Conservation (phyloP, 1,284 basidiomycete genomes). For the Neolentinus lepideus region DNA sequence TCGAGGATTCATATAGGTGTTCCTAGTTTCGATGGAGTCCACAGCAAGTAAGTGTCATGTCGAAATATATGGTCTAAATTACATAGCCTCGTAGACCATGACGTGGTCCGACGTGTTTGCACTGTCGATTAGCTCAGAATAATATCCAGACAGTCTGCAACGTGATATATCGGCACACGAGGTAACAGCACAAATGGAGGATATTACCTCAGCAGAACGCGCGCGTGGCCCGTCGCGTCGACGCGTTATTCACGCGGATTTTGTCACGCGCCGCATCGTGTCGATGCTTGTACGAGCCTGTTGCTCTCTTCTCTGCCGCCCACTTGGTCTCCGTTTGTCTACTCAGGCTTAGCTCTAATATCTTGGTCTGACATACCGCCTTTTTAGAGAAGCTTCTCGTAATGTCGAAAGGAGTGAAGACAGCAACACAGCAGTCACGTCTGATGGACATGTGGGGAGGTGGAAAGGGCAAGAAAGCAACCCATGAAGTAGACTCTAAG, state of each 20-base stretch:
- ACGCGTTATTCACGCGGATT: constrained; percentile 8
- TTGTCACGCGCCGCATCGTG: constrained; percentile 10
- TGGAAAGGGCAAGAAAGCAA: constrained; percentile 30
- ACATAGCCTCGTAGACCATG: not conserved
- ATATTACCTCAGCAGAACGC: no score
- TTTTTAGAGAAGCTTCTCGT: constrained; percentile 59
- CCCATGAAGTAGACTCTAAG: constrained; percentile 10
- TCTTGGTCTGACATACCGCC: constrained; percentile 3
- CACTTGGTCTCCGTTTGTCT: constrained; percentile 64
- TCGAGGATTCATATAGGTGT: not conserved
- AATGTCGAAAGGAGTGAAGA: constrained; percentile 57
- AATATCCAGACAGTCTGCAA: no score
- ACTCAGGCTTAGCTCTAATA: not conserved
- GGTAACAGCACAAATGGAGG: no score
- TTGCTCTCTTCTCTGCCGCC: constrained; percentile 44
- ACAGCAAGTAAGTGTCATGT: no score
- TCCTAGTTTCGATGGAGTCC: no score
- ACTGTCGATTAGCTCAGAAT: no score
- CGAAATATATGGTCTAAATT: not conserved
- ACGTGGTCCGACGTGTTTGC: no score
- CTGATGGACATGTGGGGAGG: constrained; percentile 66
- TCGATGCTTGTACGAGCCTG: not conserved
- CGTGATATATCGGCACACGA: no score
- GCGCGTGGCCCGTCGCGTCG: not conserved
- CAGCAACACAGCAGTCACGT: constrained; percentile 63